phyloP scores from a whole-genome alignment of 495 filamentous ascomycete genomes.

The Annulohypoxylon maeteangense region DNA sequence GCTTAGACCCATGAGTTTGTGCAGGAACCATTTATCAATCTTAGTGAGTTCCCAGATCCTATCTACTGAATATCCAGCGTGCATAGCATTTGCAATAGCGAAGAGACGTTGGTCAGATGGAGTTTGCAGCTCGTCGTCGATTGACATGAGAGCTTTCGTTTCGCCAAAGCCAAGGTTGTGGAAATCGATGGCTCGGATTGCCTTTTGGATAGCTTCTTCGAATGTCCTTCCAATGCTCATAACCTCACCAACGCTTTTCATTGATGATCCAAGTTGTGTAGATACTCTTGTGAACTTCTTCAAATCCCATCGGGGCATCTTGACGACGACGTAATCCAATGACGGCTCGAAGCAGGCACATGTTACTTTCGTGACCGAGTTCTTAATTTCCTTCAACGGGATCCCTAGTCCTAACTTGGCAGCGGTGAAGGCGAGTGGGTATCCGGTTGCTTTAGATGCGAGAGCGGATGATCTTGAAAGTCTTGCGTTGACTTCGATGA shows the following conservation, averaged over 20 bases:
- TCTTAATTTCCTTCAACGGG: conserved; percentile 94
- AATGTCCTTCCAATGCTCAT: conserved; percentile 98
- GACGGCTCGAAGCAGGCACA: conserved; percentile 99
- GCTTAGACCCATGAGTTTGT: conserved; percentile 86
- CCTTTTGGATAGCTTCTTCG: conserved; percentile 98
- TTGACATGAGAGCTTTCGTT: conserved; percentile 90
- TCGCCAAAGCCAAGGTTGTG: conserved; percentile 96
- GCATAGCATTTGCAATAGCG: conserved; percentile 98
- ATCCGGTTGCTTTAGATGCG: conserved; percentile 96
- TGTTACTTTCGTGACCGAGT: conserved; percentile 94
- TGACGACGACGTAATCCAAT: conserved; percentile 97
- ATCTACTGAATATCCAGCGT: conserved; percentile 88
- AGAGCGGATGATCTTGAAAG: conserved; percentile 93
- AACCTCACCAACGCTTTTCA: conserved; percentile 99
- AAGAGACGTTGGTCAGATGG: conserved; percentile 98
- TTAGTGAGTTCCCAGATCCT: conserved; percentile 98
- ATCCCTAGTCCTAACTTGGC: conserved; percentile 95
- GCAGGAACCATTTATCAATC: conserved; percentile 98
- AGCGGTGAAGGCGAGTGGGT: conserved; percentile 94
- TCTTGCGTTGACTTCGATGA: conserved; percentile 98
- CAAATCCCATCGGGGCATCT: conserved; percentile 98
- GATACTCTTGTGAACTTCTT: conserved; percentile 99
- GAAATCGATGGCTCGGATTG: conserved; percentile 93
- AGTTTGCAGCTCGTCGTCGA: conserved; percentile 94
- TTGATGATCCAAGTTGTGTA: conserved; percentile 92